Evolutionary conservation across 2,329 filamentous ascomycete genomes (phyloP), one percentile per base, ranked within the genome.

Genomic region (Aspergillus intermedius): DNA sequence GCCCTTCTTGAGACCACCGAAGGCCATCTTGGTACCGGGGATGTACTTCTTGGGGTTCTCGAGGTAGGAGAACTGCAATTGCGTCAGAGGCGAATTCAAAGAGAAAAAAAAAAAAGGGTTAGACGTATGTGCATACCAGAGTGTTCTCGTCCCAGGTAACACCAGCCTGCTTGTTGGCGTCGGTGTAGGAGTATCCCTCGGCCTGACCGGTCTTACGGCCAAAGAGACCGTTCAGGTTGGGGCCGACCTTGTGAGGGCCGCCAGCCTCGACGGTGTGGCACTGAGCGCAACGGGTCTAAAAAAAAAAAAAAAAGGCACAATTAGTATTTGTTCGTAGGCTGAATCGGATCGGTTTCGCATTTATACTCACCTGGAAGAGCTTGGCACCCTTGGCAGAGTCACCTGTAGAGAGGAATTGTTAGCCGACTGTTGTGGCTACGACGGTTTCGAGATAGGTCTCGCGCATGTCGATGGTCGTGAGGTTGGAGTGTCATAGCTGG

Each of bases 21-120:
- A 98, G 67, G 93, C 93, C 93, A 98, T 98, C 89, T 97, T 98
- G 79, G 93, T 98, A 64, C 93, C 93, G 63, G 93, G 93, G 60
- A 98, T 96, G 84, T 91, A 98, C 83, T 97, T 97, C 87, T 98
- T 98, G 78, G 93, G 93, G 87, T 97, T 97, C 84, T 98, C 93
- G 68, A 98, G 91, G 85, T 98, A 98, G 61, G 85, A 82, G 77
- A 95, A 97, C 88, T 91, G 64, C 44, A 57, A 28, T 10, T 44
- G 30, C 37, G 37, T 61, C 53, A 58, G 59, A 37, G 51, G 25
- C 39, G 15, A 7, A 15, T 19, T 25, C 6, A 22, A 12, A 19
- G 4, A 5, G 21, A 5, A 5, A 4, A 4, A 22, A 22, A 22
- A 9, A 22, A 2, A 30, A 42, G 9, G n/a, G 17, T 9, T 8